Base-by-base conservation (phyloP, 73 alveolate species). In the Paramecium biaurelia region DNA sequence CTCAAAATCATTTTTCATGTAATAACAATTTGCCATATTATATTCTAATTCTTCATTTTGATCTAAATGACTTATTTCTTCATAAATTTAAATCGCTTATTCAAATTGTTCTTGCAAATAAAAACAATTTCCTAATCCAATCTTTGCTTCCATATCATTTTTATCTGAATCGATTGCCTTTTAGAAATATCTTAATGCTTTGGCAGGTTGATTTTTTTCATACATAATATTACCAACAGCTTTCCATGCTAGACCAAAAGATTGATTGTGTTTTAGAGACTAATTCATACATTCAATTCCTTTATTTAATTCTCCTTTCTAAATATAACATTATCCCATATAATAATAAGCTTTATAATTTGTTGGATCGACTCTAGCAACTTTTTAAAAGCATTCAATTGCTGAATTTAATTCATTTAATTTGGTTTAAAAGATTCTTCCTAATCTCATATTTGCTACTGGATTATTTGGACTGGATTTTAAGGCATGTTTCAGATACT, bases 91-190 rank as follows among this genome's bases (percentile, higher is more conserved):
- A 10, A 97, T 96, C 2, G 99, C 97, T 56, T 96, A 97, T 53
- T 92, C 95, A 58, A 97, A 98, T 79, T 97, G 95, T 21, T 96
- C 97, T 93, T 93, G 53, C 37, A 96, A 96, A 59, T 97, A 97
- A 28, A 93, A 92, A 26, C 98, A 98, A 93, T 97, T 97, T 10
- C 97, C 99, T n/a, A 96, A 70, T n/a, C 99, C 99, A 18, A 97
- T 95, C n/a, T 96, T 76, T 6, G 98, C 98, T 85, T 96, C 94
- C 84, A 97, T 94, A 59, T 97, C 99, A 20, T 70, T 87, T 18
- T 95, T 95, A 89, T 96, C 96, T n/a, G 88, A 74, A 63, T 88
- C 93, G 20, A 97, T 76, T 0, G 99, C 99, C 67, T 93, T 85
- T 57, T 86, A 42, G 67, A 93, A 97, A 85, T 95, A 97, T 74